Evolutionary conservation across 2,329 filamentous ascomycete genomes (phyloP).

Genomic region (Fusarium nygamai): DNA sequence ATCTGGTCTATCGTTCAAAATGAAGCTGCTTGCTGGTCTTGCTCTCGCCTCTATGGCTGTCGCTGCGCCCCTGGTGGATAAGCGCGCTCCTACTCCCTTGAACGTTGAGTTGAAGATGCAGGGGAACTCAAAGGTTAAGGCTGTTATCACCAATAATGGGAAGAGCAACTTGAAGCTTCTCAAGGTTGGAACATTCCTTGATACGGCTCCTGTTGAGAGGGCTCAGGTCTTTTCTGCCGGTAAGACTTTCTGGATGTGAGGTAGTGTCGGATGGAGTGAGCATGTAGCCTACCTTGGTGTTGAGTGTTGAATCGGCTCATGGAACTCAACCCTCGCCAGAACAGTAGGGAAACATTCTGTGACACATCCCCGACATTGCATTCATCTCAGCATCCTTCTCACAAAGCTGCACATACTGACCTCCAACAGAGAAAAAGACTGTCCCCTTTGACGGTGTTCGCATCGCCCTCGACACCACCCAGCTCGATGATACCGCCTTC

Average conservation of each 20-base stretch:
- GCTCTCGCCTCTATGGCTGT: constrained; percentile 40
- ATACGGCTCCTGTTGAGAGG: constrained; percentile 63
- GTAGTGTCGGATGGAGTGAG: not conserved
- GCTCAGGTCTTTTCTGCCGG: constrained; percentile 59
- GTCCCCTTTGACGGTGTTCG: constrained; percentile 64
- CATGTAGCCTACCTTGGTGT: not conserved
- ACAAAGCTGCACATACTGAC: not conserved
- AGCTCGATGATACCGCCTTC: constrained; percentile 61
- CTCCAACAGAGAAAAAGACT: constrained; percentile 47
- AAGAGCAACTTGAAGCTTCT: constrained; percentile 60
- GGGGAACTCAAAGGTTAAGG: constrained; percentile 64
- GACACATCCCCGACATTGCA: not conserved
- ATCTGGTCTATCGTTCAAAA: constrained; percentile 30
- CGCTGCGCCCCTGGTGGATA: constrained; percentile 36
- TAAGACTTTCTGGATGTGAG: constrained; percentile 33
- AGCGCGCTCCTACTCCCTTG: constrained; percentile 53
- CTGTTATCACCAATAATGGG: constrained; percentile 63
- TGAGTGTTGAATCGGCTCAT: not conserved
- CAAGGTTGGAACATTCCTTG: constrained; percentile 64
- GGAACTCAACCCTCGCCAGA: not conserved
- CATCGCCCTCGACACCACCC: constrained; percentile 56
- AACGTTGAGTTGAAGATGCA: constrained; percentile 58
- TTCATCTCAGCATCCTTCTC: not conserved
- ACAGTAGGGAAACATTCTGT: not conserved
- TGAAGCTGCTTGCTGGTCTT: constrained; percentile 44